phyloP scores from a whole-genome alignment of 2,329 filamentous ascomycete genomes.

The Erysiphe neolycopersici region DNA sequence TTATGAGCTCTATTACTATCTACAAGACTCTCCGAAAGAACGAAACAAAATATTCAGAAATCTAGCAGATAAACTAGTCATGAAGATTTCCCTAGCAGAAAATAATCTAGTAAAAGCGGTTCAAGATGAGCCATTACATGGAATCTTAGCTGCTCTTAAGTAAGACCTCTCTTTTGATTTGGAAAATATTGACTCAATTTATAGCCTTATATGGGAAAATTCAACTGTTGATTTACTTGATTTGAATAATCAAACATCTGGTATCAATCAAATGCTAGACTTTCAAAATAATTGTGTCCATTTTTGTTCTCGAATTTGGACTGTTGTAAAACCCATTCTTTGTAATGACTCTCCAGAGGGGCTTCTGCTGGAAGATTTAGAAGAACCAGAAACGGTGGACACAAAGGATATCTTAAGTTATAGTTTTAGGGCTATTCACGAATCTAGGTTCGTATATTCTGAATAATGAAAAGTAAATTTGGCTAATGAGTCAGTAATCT shows the following conservation, averaged over 20 bases:
- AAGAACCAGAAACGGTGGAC: constrained; percentile 41
- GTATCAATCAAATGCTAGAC: background rate
- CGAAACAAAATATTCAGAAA: constrained; percentile 25
- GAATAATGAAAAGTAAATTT: background rate
- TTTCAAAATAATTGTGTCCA: constrained; percentile 27
- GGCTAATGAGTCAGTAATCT: constrained; percentile 29
- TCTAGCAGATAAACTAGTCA: constrained; percentile 34
- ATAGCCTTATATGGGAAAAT: constrained; percentile 7
- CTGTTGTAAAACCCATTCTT: constrained; percentile 44
- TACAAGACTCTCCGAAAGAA: constrained; percentile 19
- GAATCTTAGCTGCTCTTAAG: constrained; percentile 39
- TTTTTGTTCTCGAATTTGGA: constrained; percentile 48
- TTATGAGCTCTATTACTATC: constrained; percentile 40
- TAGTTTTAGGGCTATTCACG: constrained; percentile 83
- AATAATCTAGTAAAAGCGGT: constrained; percentile 39
- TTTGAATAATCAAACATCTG: no score
- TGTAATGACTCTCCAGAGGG: constrained; percentile 93
- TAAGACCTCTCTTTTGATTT: constrained; percentile 12
- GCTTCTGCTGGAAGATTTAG: constrained; percentile 50
- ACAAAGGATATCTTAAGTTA: constrained; percentile 84
- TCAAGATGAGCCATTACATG: constrained; percentile 38
- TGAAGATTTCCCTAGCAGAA: constrained; percentile 35
- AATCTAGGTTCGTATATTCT: constrained; percentile 42
- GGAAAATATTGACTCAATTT: background rate
- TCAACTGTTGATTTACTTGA: constrained; percentile 1